phyloP scores from a whole-genome alignment of 352 stramenopile species.

The Phytophthora citricola region DNA sequence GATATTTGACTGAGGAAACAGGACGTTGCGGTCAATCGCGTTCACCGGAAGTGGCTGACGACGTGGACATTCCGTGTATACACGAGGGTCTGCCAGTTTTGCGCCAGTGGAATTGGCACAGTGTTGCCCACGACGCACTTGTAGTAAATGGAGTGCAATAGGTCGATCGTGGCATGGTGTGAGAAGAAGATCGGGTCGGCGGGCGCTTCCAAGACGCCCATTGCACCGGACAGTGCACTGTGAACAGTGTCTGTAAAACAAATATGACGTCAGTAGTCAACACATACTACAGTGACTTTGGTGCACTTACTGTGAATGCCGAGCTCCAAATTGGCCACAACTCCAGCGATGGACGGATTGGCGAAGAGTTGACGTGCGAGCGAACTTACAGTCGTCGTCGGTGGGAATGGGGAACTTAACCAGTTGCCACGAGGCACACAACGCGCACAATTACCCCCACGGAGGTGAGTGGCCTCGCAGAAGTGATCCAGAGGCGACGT shows the following conservation, averaged over 20 bases:
- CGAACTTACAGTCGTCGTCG: conserved; percentile 76
- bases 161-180: conserved; percentile 83
- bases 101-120: conserved; percentile 50
- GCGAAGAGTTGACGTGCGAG: conserved; percentile 79
- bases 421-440: conserved; percentile 83
- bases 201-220: conserved; percentile 77
- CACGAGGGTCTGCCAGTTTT: conserved; percentile 63
- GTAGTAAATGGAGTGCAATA: conserved; percentile 88
- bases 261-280: conserved; percentile 15
- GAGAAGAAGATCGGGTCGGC: conserved; percentile 90
- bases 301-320: conserved; percentile 75
- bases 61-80: conserved; percentile 66
- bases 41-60: conserved; percentile 41
- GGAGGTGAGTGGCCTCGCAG: conserved; percentile 68
- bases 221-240: conserved; percentile 68
- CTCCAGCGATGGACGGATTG: conserved; percentile 63
- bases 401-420: conserved; percentile 55
- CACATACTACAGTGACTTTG: background rate
- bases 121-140: conserved; percentile 81
- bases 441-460: conserved; percentile 43
- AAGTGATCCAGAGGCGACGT: conserved; percentile 69
- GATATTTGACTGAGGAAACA: conserved; percentile 65
- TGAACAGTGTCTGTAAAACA: conserved; percentile 76
- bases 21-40: conserved; percentile 53
- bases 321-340: conserved; percentile 76